Evolutionary conservation across 305 asterid species (phyloP).

Genomic region (Fraxinus xanthoxyloides): DNA sequence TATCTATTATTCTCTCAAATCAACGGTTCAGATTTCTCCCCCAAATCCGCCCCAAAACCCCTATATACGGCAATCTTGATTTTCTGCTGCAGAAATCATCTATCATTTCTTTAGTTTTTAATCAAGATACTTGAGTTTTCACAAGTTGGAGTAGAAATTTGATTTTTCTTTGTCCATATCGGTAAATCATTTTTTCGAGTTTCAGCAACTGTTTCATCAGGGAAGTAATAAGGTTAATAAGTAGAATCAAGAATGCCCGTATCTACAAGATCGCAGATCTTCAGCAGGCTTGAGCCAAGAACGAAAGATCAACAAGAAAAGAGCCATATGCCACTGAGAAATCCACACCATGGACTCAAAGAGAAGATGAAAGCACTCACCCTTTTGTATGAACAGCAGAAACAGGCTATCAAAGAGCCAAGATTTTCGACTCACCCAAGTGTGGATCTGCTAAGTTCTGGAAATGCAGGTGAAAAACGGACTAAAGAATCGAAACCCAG

Average conservation of each 20-base stretch:
- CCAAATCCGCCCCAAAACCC: neutral
- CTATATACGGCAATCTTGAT: neutral
- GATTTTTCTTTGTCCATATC: neutral
- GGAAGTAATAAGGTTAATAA: conserved; percentile 11
- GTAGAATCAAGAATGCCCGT: conserved; percentile 43
- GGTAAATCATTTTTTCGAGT: neutral
- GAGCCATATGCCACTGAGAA: conserved; percentile 30
- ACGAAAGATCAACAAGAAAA: conserved; percentile 28
- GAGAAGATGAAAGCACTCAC: conserved; percentile 60
- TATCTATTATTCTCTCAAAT: conserved; percentile 3
- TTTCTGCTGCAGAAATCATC: conserved; percentile 2
- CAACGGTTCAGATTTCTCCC: conserved; percentile 30
- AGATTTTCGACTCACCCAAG: conserved; percentile 51
- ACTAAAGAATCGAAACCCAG: conserved; percentile 19
- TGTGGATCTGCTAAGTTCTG: conserved; percentile 36
- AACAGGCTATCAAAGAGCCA: conserved; percentile 32
- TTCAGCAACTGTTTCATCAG: conserved; percentile 11
- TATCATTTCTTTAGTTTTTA: neutral
- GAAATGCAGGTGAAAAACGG: conserved; percentile 22
- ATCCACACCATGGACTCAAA: conserved; percentile 60
- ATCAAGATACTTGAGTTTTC: conserved; percentile 22
- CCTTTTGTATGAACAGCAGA: conserved; percentile 58
- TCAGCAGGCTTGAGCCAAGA: conserved; percentile 20
- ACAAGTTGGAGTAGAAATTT: neutral
- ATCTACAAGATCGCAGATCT: conserved; percentile 49